These are phyloP conservation scores for Hericium alpestre DNA, from an alignment of 768 basidiomycete genomes.

Conservation along the genomic window DNA sequence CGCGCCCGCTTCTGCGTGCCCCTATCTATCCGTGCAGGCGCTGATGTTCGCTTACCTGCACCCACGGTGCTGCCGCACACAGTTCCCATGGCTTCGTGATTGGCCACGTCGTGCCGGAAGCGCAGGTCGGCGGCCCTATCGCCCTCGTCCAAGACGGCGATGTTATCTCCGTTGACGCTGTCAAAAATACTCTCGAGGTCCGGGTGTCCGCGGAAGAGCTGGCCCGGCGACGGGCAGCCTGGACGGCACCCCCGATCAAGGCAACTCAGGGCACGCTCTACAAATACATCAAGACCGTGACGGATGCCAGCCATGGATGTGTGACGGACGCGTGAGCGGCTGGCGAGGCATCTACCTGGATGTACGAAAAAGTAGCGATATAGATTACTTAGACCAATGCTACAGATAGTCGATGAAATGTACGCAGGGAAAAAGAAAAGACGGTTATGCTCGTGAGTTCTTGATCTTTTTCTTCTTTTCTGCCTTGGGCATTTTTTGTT, in stretches of 20 bases:
- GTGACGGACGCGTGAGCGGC: constrained; percentile 66
- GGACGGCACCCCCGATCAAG: constrained; percentile 83
- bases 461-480: constrained; percentile 88
- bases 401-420: neutral
- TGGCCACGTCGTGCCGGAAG: constrained; percentile 95
- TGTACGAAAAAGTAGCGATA: neutral
- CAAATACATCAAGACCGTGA: constrained; percentile 83
- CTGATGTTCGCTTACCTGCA: neutral
- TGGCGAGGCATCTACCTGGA: neutral
- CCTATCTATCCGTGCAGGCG: constrained; percentile 10
- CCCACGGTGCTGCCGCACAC: constrained; percentile 5
- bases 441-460: constrained; percentile 16
- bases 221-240: constrained; percentile 53
- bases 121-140: constrained; percentile 88
- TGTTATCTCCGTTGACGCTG: constrained; percentile 77
- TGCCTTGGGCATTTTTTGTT: constrained; percentile 89
- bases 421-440: too few species aligned
- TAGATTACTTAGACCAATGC: neutral
- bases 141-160: constrained; percentile 86
- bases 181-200: constrained; percentile 74
- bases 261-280: constrained; percentile 71
- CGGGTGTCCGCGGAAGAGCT: constrained; percentile 74
- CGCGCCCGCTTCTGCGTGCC: neutral
- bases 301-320: constrained; percentile 88
- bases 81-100: constrained; percentile 96